Base-by-base conservation (phyloP, 2,329 filamentous ascomycete genomes). In the Hymenoscyphus repandus region DNA sequence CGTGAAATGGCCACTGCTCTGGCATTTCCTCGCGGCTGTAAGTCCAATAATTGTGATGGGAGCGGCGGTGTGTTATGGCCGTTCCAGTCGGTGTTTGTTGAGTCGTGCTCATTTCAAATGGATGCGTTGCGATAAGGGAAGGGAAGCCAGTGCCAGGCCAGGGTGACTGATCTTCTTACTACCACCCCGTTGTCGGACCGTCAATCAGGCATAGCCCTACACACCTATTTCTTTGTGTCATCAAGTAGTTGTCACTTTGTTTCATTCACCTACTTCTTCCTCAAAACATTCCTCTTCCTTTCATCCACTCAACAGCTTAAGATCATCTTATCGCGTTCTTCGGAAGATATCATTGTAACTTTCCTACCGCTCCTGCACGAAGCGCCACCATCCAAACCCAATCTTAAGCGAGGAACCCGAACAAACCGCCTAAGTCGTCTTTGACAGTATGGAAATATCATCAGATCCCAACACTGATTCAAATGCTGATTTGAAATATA, bases 321-420 rank as follows among this genome's bases (percentile, higher is more conserved):
- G 5, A 33, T n/a, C 32, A 22, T 40, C 54, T 57, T 54, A 54
- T 60, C 52, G 52, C 15, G 34, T 37, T 42, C n/a, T 10, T 37
- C 34, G 12, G 7, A 27, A 37, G 12, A 11, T 17, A 37, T 49
- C 40, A 17, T 20, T 12, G 32, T 20, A 41, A 46, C 43, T 45
- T 51, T 57, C 45, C 55, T 32, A 18, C 30, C 30, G 13, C 18
- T 37, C 31, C 32, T 34, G 32, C 32, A 34, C 32, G n/a, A 34
- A 34, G 32, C 32, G 32, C 32, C 32, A 13, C 32, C 47, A 42
- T 33, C 44, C 45, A 38, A 5, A 34, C 15, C 32, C 44, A 47
- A 38, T 50, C 51, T 50, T 55, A 55, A 58, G 58, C 57, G 57
- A 59, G 55, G 22, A 31, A 20, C 36, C 22, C 17, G 15, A n/a